These are phyloP conservation scores for Paecilomyces niveus DNA, from an alignment of 2,329 filamentous ascomycete species.

Conservation along the genomic window DNA sequence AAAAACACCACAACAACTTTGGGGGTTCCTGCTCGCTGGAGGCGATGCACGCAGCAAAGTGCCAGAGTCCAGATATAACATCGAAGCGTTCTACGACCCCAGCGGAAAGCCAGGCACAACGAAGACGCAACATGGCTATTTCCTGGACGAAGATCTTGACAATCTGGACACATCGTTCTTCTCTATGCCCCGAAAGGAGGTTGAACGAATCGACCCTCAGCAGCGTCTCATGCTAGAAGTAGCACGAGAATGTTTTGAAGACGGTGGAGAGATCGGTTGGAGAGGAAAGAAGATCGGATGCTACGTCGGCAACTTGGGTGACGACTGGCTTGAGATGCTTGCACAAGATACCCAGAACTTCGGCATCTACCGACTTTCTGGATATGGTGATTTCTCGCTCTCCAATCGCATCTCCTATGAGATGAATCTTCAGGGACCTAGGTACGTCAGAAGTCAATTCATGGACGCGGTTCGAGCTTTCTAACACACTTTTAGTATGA, in stretches of 20 bases:
- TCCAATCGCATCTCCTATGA: constrained; percentile 14
- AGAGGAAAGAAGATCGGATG: constrained; percentile 21
- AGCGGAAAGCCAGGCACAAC: not conserved
- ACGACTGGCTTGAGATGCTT: constrained; percentile 14
- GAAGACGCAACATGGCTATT: constrained; percentile 14
- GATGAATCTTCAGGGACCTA: constrained; percentile 17
- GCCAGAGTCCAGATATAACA: constrained; percentile 9
- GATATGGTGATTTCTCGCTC: constrained; percentile 5
- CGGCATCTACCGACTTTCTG: constrained; percentile 2
- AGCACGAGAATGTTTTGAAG: constrained; percentile 26
- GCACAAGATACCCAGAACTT: constrained; percentile 6
- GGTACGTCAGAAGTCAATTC: not conserved
- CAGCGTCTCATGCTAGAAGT: constrained; percentile 28
- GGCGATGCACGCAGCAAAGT: constrained; percentile 6
- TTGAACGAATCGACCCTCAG: constrained; percentile 24
- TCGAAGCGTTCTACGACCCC: constrained; percentile 2
- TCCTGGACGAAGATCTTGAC: constrained; percentile 20
- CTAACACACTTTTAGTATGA: too few species aligned
- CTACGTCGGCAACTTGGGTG: constrained; percentile 22
- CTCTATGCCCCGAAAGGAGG: constrained; percentile 19
- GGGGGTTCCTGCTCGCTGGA: constrained; percentile 8
- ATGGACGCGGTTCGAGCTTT: not conserved
- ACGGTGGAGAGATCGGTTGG: constrained; percentile 20
- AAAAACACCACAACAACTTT: not conserved
- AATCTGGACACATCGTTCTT: constrained; percentile 26